Evolutionary conservation across 164 flowering plant genomes (phyloP).

Genomic region (Umbellularia californica): DNA sequence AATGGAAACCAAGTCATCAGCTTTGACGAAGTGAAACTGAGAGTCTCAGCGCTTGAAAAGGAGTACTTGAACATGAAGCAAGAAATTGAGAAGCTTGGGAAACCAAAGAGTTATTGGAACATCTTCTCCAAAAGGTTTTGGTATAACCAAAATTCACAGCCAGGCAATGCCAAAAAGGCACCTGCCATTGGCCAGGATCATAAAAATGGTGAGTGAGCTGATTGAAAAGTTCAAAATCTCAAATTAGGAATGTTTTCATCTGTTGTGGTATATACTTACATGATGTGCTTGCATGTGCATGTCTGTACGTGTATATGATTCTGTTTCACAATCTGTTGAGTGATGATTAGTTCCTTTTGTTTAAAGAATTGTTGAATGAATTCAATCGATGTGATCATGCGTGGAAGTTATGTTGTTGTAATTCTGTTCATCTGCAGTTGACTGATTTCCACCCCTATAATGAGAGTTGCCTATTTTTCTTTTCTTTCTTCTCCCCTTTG

Average conservation of each 20-base stretch:
- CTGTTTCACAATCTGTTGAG: background rate
- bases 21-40: slow-evolving; percentile 37
- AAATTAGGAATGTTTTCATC: background rate
- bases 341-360: slow-evolving; percentile 5
- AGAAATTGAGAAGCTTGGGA: slow-evolving; percentile 48
- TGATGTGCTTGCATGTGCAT: background rate
- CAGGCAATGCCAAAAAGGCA: slow-evolving; percentile 15
- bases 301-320: slow-evolving; percentile 2
- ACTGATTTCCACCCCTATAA: too few species aligned
- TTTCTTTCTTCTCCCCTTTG: too few species aligned
- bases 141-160: slow-evolving; percentile 23
- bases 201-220: slow-evolving; percentile 5
- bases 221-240: slow-evolving; percentile 2
- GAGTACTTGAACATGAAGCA: slow-evolving; percentile 53
- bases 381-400: background rate
- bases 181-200: slow-evolving; percentile 4
- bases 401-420: slow-evolving; percentile 1
- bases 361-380: background rate
- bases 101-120: slow-evolving; percentile 52
- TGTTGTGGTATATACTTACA: background rate
- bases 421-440: background rate
- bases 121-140: slow-evolving; percentile 33
- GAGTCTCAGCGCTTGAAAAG: slow-evolving; percentile 60
- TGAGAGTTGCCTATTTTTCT: too few species aligned
- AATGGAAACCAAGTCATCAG: slow-evolving; percentile 9